These are phyloP conservation scores for Malassezia slooffiae DNA, from an alignment of 1,284 basidiomycete genomes.

Conservation along the genomic window DNA sequence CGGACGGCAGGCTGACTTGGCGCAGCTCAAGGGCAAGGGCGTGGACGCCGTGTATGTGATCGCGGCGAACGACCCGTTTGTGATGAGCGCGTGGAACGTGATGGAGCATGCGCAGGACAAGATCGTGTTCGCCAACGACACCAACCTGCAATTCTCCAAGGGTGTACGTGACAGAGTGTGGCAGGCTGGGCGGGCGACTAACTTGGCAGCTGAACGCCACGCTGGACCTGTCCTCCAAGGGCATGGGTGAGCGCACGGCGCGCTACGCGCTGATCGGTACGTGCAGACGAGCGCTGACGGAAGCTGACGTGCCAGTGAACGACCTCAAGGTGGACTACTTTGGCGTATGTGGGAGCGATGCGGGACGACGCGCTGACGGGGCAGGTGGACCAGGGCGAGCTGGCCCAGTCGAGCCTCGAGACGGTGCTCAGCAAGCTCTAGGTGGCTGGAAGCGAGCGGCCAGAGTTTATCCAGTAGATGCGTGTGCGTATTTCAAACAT, in stretches of 20 bases:
- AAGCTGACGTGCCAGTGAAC: too few species aligned
- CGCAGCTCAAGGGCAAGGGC: constrained; percentile 64
- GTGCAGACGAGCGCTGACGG: too few species aligned
- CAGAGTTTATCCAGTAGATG: too few species aligned
- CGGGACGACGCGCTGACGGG: too few species aligned
- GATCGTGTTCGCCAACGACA: constrained; percentile 60
- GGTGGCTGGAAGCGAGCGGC: too few species aligned
- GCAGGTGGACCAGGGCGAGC: constrained; percentile 6
- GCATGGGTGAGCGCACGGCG: constrained; percentile 58
- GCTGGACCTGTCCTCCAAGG: constrained; percentile 54
- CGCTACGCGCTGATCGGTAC: constrained; percentile 62
- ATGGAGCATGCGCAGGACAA: constrained; percentile 61
- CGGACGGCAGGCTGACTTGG: too few species aligned
- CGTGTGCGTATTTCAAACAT: too few species aligned
- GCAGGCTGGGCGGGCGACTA: too few species aligned
- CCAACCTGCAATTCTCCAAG: constrained; percentile 57
- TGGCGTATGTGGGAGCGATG: too few species aligned
- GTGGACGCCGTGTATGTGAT: constrained; percentile 55
- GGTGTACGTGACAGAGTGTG: too few species aligned
- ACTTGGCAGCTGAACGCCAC: constrained; percentile 59
- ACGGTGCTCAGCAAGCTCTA: constrained; percentile 9
- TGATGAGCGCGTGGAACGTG: constrained; percentile 56
- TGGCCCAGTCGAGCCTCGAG: constrained; percentile 3
- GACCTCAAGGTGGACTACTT: constrained; percentile 52
- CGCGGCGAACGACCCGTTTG: constrained; percentile 42